Conservation (phyloP, 2,329 filamentous ascomycete genomes). For the Massarina eburnea region DNA sequence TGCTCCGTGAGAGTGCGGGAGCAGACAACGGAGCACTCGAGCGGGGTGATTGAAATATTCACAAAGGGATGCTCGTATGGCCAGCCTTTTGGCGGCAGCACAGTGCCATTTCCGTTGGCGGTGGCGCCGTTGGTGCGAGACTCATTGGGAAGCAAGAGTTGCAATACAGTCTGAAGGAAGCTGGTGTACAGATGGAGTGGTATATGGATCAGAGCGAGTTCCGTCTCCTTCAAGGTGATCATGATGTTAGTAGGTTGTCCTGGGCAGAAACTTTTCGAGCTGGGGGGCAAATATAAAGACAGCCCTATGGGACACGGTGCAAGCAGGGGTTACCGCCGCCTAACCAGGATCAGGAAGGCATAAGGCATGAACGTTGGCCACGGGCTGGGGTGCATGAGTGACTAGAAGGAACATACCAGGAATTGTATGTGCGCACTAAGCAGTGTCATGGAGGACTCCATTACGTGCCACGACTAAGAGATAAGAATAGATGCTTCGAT, state of each 20-base stretch:
- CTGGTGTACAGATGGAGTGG: slow-evolving; percentile 74
- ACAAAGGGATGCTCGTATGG: slow-evolving; percentile 73
- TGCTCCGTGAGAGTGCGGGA: slow-evolving; percentile 71
- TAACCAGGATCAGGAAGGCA: slow-evolving; percentile 25
- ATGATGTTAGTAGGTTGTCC: slow-evolving; percentile 36
- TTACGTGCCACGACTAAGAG: slow-evolving; percentile 31
- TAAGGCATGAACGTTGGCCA: slow-evolving; percentile 22
- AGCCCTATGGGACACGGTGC: slow-evolving; percentile 30
- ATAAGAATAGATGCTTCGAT: slow-evolving; percentile 36
- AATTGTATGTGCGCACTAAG: slow-evolving; percentile 54
- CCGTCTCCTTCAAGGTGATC: slow-evolving; percentile 68
- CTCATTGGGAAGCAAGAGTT: slow-evolving; percentile 70
- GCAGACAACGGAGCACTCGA: slow-evolving; percentile 92
- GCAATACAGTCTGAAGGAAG: slow-evolving; percentile 85
- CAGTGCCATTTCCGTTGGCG: slow-evolving; percentile 34
- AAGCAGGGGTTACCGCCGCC: slow-evolving; percentile 27
- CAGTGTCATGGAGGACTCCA: slow-evolving; percentile 49
- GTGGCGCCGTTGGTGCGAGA: slow-evolving; percentile 31
- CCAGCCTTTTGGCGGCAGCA: slow-evolving; percentile 45
- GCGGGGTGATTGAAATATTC: slow-evolving; percentile 88
- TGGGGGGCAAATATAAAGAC: slow-evolving; percentile 36
- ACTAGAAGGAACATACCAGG: slow-evolving; percentile 43
- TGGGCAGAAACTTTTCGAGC: slow-evolving; percentile 24
- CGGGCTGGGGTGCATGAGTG: slow-evolving; percentile 24
- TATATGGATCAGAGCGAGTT: slow-evolving; percentile 86